phyloP scores from a whole-genome alignment of 345 rosid species.

The Moricandia arvensis region DNA sequence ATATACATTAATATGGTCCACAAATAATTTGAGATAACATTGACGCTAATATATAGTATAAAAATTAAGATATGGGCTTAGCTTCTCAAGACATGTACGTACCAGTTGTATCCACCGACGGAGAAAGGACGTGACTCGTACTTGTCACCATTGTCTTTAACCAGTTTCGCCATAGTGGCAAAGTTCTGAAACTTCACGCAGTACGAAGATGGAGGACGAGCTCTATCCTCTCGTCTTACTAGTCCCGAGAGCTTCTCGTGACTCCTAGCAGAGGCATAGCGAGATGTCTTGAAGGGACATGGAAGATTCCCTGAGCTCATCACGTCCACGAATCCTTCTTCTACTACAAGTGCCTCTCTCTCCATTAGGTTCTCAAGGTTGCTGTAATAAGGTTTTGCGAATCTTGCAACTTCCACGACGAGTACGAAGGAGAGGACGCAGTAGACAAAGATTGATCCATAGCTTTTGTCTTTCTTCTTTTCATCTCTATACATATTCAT shows the following conservation, averaged over 20 bases:
- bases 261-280: constrained; percentile 3
- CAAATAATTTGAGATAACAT: no score
- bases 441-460: constrained; percentile 10
- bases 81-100: not conserved
- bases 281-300: constrained; percentile 6
- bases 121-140: constrained; percentile 35
- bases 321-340: constrained; percentile 23
- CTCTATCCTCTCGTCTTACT: constrained; percentile 7
- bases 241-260: constrained; percentile 9
- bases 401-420: constrained; percentile 18
- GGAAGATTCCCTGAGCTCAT: constrained; percentile 1
- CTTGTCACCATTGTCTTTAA: constrained; percentile 21
- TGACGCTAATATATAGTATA: not conserved
- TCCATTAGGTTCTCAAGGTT: constrained; percentile 13
- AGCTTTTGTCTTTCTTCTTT: not conserved
- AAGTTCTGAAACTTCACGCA: constrained; percentile 32
- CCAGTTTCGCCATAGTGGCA: constrained; percentile 6
- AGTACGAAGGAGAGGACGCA: constrained; percentile 25
- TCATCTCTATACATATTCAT: constrained; percentile 1
- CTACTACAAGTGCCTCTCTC: not conserved
- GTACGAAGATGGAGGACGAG: constrained; percentile 29
- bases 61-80: not conserved
- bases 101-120: constrained; percentile 35
- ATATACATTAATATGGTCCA: no score
- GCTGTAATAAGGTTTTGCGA: constrained; percentile 32